Evolutionary conservation across 2,329 filamentous ascomycete species (phyloP).

Genomic region (Chalara sp.): DNA sequence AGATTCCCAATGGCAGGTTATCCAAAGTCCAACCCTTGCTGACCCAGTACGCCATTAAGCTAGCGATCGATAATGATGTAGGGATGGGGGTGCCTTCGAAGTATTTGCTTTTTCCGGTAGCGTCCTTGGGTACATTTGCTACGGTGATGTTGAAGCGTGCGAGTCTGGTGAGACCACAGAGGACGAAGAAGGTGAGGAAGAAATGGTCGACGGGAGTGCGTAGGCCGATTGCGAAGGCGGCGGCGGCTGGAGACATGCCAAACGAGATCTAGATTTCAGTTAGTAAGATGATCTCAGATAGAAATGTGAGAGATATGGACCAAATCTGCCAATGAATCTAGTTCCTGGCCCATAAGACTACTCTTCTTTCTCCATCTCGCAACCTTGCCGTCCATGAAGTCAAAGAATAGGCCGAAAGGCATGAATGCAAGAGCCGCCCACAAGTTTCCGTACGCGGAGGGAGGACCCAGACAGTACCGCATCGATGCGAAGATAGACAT

Average conservation of each 20-base stretch:
- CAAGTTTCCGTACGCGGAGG: constrained; percentile 58
- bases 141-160: constrained; percentile 98
- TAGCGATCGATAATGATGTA: constrained; percentile 74
- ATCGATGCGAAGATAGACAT: constrained; percentile 95
- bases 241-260: constrained; percentile 79
- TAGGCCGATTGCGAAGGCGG: constrained; percentile 83
- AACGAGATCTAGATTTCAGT: constrained; percentile 72
- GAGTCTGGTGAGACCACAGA: constrained; percentile 87
- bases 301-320: constrained; percentile 39
- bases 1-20: constrained; percentile 68
- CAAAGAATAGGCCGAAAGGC: constrained; percentile 91
- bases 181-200: constrained; percentile 77
- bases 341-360: constrained; percentile 93
- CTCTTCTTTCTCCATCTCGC: constrained; percentile 96
- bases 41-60: constrained; percentile 85
- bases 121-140: constrained; percentile 82
- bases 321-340: constrained; percentile 92
- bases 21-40: constrained; percentile 73
- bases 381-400: constrained; percentile 96
- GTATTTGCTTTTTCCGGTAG: constrained; percentile 83
- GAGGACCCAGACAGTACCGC: constrained; percentile 78
- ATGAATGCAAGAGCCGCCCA: constrained; percentile 82
- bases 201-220: constrained; percentile 80
- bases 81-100: constrained; percentile 98
- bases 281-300: neutral